A percentile compares a stretch with the other conserved stretches of the same genome.
Evolutionary conservation across 1,284 basidiomycete species (phyloP).

Genomic region (Pisolithus thermaeus): DNA sequence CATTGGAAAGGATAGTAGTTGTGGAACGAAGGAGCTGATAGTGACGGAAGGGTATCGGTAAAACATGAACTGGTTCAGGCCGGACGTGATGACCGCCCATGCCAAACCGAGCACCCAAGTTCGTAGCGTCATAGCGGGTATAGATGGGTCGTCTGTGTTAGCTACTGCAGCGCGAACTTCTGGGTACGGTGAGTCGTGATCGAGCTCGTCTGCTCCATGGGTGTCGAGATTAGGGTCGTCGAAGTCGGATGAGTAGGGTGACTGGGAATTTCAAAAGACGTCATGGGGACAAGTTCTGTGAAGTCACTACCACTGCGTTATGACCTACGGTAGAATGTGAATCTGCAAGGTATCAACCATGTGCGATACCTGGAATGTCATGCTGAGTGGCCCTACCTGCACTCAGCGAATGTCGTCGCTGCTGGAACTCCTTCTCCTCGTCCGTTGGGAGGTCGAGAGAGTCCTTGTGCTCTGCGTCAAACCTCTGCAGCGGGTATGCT

Average conservation of each 20-base stretch:
- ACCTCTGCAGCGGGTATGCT: constrained; percentile 14
- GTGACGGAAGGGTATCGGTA: constrained; percentile 59
- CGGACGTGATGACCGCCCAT: constrained; percentile 55
- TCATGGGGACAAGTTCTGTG: neutral
- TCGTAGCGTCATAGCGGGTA: constrained; percentile 58
- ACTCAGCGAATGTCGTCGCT: constrained; percentile 11
- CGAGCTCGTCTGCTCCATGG: constrained; percentile 13
- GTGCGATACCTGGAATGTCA: neutral
- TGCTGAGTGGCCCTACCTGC: constrained; percentile 14
- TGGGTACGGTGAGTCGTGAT: constrained; percentile 63
- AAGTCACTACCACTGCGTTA: neutral
- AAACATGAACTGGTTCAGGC: constrained; percentile 63
- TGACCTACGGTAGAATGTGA: constrained; percentile 16
- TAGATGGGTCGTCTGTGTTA: constrained; percentile 62
- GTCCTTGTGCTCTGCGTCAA: constrained; percentile 9
- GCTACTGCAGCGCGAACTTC: constrained; percentile 75
- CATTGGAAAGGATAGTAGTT: constrained; percentile 60
- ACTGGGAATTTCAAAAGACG: constrained; percentile 4
- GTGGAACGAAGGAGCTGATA: constrained; percentile 48
- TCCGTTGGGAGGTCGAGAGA: constrained; percentile 13
- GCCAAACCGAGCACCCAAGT: constrained; percentile 55
- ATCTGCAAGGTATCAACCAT: constrained; percentile 7
- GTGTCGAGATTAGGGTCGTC: constrained; percentile 61
- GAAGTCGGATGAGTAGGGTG: constrained; percentile 28
- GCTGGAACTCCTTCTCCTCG: constrained; percentile 24